These are phyloP conservation scores for Entrophospora sp. DNA, from an alignment of 192 early-diverging fungal species.

Conservation along the genomic window DNA sequence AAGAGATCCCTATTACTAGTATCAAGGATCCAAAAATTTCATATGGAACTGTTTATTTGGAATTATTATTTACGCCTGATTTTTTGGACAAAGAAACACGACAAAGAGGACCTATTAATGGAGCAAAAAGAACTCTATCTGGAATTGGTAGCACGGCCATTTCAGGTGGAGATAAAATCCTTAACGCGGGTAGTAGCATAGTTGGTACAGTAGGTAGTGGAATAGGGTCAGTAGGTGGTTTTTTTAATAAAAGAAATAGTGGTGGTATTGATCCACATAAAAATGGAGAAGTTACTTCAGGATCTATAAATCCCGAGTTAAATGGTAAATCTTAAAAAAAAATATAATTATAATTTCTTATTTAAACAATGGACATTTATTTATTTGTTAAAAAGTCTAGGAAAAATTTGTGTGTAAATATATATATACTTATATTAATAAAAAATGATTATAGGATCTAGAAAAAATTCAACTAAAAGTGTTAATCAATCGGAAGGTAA, in stretches of 20 bases:
- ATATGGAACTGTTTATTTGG: constrained; percentile 32
- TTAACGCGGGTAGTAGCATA: constrained; percentile 24
- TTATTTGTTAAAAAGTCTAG: background rate
- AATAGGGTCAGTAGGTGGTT: constrained; percentile 20
- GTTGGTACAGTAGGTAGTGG: constrained; percentile 31
- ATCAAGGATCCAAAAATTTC: constrained; percentile 18
- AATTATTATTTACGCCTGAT: constrained; percentile 47
- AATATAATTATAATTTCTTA: background rate
- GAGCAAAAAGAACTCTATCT: background rate
- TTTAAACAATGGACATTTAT: background rate
- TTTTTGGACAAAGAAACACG: constrained; percentile 15
- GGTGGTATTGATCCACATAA: background rate
- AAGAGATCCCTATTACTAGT: constrained; percentile 34
- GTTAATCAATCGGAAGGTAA: too few relatives aligned
- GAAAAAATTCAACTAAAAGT: too few relatives aligned
- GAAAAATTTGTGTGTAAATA: background rate
- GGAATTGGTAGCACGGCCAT: constrained; percentile 29
- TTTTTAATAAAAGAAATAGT: constrained; percentile 23
- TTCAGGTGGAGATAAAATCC: constrained; percentile 31
- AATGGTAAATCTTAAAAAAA: background rate
- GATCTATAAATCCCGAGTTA: background rate
- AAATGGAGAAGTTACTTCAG: background rate
- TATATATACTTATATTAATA: too few relatives aligned
- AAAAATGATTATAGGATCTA: too few relatives aligned
- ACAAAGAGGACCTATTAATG: background rate